Percentiles rank a stretch among this genome's conserved stretches.
Evolutionary conservation across 192 early-diverging fungal genomes (phyloP).

Genomic region (Phlyctochytrium planicorne): DNA sequence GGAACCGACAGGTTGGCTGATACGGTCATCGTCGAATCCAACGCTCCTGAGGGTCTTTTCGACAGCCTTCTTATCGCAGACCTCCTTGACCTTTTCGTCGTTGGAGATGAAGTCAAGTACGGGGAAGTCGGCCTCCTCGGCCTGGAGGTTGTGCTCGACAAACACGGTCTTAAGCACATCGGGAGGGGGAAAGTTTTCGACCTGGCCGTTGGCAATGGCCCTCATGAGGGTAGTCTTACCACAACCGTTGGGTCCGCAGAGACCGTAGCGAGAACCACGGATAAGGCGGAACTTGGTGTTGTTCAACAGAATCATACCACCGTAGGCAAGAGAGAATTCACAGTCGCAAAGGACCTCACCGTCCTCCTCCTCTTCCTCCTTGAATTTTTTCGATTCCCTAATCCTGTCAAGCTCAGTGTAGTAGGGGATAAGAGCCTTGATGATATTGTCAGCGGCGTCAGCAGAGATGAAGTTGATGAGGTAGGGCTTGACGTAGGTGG

Average conservation of each 20-base stretch:
- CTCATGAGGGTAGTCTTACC: constrained; percentile 87
- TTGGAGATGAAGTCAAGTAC: constrained; percentile 67
- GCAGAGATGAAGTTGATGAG: constrained; percentile 53
- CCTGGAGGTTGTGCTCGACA: constrained; percentile 78
- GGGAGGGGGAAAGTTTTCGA: constrained; percentile 78
- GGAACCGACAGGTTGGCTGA: constrained; percentile 59
- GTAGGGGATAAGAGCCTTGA: constrained; percentile 46
- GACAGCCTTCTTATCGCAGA: constrained; percentile 18
- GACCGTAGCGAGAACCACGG: constrained; percentile 80
- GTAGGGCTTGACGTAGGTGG: constrained; percentile 55
- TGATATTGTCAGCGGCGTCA: constrained; percentile 36
- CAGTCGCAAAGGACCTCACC: constrained; percentile 68
- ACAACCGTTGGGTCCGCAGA: constrained; percentile 79
- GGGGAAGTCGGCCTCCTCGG: constrained; percentile 67
- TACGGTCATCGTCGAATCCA: constrained; percentile 69
- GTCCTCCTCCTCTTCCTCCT: constrained; percentile 38
- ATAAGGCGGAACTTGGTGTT: constrained; percentile 60
- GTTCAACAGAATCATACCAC: constrained; percentile 79
- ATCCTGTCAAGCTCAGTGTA: constrained; percentile 41
- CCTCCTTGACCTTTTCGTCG: constrained; percentile 52
- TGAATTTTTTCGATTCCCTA: constrained; percentile 21
- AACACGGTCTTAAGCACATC: constrained; percentile 76
- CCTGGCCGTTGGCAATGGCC: constrained; percentile 78
- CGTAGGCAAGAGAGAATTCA: constrained; percentile 81
- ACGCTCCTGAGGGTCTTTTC: constrained; percentile 53